Evolutionary conservation across 1,284 basidiomycete species (phyloP), one percentile per base, ranked within the genome.

Genomic region (Papiliotrema fonsecae): DNA sequence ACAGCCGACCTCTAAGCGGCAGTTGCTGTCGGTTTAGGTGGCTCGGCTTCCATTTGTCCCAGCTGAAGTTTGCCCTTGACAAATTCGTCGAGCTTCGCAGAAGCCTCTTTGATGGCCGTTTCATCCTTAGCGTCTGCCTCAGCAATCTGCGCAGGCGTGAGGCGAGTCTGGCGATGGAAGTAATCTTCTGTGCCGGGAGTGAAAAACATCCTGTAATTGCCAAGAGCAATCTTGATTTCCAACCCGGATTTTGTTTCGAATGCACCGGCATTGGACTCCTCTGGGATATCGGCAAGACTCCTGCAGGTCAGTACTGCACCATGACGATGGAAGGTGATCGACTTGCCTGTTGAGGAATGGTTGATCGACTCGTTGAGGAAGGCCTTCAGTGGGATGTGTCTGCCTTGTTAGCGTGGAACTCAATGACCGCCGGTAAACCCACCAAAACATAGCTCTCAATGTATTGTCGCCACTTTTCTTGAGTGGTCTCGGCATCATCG

Each of bases 391-490:
- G 26, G 76, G 69, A 50, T 75, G 73, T 3, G 72, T 71, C 61
- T 74, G 49, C 25, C 3, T n/a, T 38, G 31, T 43, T 26, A 52
- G 41, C 14, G n/a, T n/a, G n/a, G n/a, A n/a, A n/a, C n/a, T n/a
- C n/a, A n/a, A n/a, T n/a, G n/a, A n/a, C n/a, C n/a, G n/a, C n/a
- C n/a, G n/a, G n/a, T n/a, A 25, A 24, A 58, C 84, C 45, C 57
- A 89, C 87, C 60, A 87, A 80, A 39, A 87, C 85, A 72, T 84
- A 97, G 9, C 86, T 86, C 48, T 91, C 87, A 51, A 97, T 84
- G 74, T 97, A 97, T 3, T 85, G 79, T 57, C 89, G 84, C 90
- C 91, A 93, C 43, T 87, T 79, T 38, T 87, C 85, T 36, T 86
- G 86, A 47, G 85, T 75, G 16, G 84, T 86, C 68, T 87, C 87